Conservation (phyloP, 73 alveolate species). For the Durusdinium trenchii region DNA sequence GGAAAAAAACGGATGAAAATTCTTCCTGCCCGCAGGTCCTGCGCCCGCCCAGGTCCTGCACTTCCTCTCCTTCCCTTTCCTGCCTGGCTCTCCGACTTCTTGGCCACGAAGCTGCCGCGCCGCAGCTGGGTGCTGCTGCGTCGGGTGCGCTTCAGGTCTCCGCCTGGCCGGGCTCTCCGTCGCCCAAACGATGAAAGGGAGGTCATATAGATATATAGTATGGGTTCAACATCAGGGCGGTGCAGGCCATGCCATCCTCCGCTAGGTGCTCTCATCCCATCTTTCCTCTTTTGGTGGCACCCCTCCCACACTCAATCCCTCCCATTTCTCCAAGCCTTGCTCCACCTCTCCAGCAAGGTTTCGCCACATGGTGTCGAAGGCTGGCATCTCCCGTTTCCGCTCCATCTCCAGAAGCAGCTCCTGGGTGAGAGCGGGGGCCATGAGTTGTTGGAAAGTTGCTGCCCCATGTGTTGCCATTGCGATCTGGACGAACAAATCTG, state of each 20-base stretch:
- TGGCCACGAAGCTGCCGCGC: constrained; percentile 72
- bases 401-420: constrained; percentile 68
- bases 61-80: too few relatives aligned
- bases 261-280: too few relatives aligned
- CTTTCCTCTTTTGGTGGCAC: background rate
- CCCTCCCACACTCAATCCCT: background rate
- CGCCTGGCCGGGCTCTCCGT: constrained; percentile 2
- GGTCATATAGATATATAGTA: background rate
- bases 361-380: constrained; percentile 67
- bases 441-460: too few relatives aligned
- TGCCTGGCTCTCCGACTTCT: constrained; percentile 90
- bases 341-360: constrained; percentile 66
- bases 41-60: too few relatives aligned
- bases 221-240: background rate
- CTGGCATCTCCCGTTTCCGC: constrained; percentile 74
- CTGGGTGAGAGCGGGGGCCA: background rate
- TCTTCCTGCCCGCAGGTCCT: too few relatives aligned
- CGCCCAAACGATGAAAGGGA: background rate
- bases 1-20: too few relatives aligned
- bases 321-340: constrained; percentile 22
- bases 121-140: constrained; percentile 79
- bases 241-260: background rate
- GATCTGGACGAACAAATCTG: too few relatives aligned
- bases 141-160: constrained; percentile 70
- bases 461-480: too few relatives aligned